phyloP scores from a whole-genome alignment of 2,329 filamentous ascomycete genomes.

The Didymella keratinophila region DNA sequence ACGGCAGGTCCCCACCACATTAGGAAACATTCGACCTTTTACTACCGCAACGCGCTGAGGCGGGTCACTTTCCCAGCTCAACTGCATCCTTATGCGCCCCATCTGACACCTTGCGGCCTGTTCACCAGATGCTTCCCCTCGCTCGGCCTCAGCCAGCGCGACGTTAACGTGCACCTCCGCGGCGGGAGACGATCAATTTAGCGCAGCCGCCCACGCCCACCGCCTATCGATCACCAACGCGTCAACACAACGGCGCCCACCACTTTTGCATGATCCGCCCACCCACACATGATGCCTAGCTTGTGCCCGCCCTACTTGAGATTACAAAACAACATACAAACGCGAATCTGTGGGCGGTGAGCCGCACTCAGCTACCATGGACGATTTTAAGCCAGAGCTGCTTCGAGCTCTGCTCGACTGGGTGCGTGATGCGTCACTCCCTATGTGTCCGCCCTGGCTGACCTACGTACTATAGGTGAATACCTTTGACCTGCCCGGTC shows the following conservation, averaged over 20 bases:
- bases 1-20: slow-evolving; percentile 9
- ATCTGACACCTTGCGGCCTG: slow-evolving; percentile 2
- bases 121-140: neutral
- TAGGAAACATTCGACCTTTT: slow-evolving; percentile 6
- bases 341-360: slow-evolving; percentile 29
- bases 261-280: slow-evolving; percentile 24
- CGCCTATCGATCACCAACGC: slow-evolving; percentile 35
- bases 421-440: slow-evolving; percentile 32
- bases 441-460: slow-evolving; percentile 8
- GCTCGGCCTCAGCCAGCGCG: slow-evolving; percentile 8
- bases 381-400: slow-evolving; percentile 52
- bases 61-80: slow-evolving; percentile 7
- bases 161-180: slow-evolving; percentile 23
- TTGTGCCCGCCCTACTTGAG: slow-evolving; percentile 23
- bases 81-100: slow-evolving; percentile 14
- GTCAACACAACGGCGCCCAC: slow-evolving; percentile 23
- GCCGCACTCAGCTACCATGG: slow-evolving; percentile 38
- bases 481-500: slow-evolving; percentile 52
- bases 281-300: slow-evolving; percentile 44
- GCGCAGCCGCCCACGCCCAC: slow-evolving; percentile 23
- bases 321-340: slow-evolving; percentile 24
- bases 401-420: slow-evolving; percentile 51
- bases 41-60: slow-evolving; percentile 7
- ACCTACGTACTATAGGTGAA: slow-evolving; percentile 47
- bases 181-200: slow-evolving; percentile 25